Evolutionary conservation across 1,284 basidiomycete genomes (phyloP), one percentile per base, ranked within the genome.

Genomic region (Apiotrichum brassicae): DNA sequence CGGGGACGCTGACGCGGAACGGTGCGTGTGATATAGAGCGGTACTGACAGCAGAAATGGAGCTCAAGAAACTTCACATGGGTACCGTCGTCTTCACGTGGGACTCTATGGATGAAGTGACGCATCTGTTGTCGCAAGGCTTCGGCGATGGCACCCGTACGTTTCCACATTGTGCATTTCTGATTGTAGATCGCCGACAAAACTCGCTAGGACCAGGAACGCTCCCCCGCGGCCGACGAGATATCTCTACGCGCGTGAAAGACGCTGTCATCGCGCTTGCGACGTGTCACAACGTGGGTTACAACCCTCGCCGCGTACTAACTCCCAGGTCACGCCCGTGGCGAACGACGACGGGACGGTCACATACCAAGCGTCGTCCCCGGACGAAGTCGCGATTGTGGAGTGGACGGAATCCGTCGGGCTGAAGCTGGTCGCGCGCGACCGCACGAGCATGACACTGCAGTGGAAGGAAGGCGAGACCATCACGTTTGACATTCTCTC

Each of bases 321-420:
- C 30, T 16, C 7, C 5, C 58, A 93, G 90, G 91, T 97, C 37
- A 98, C 94, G 0, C 95, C 95, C 0, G 89, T 97, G 3, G 81
- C 79, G 13, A 91, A 95, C 65, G 94, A 97, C 62, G 94, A 97
- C 63, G 91, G 90, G 6, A 82, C 83, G 0, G 78, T 95, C 36
- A 95, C 93, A 0, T 99, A 98, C 66, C 94, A 99, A 77, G 95
- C 95, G 0, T 94, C 92, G 0, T 97, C 93, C 1, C 95, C 95
- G 0, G 95, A 99, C 66, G 95, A 99, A 76, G 95, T 97, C 26
- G 95, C 95, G 43, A 97, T 99, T 58, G 94, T 99, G n/a, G 82
- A 84, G 59, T 98, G 91, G 91, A 97, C 94, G 1, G 86, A 91
- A 62, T 92, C 89, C 0, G 86, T 98, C 52, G 94, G 94, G 0